These are phyloP conservation scores for Tripterygium wilfordii DNA, from an alignment of 177 flowering plant genomes.

Conservation along the genomic window DNA sequence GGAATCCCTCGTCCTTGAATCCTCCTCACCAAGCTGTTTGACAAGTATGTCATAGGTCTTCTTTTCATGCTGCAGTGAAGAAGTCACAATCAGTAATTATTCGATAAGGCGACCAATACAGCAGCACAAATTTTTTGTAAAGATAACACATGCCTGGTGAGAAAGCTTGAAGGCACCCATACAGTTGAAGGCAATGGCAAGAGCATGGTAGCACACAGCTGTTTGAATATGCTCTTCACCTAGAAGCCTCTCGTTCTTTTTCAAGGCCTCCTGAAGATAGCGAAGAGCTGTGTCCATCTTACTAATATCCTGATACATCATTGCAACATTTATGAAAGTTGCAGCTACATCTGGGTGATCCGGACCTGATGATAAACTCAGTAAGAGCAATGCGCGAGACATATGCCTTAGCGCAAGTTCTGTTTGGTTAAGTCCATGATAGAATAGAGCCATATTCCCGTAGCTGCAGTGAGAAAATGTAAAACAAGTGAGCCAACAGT, in stretches of 20 bases:
- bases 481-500: conserved; percentile 3
- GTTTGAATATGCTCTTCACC: conserved; percentile 98
- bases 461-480: conserved; percentile 48
- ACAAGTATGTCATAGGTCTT: conserved; percentile 95
- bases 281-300: conserved; percentile 93
- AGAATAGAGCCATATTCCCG: conserved; percentile 99
- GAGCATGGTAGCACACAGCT: conserved; percentile 98
- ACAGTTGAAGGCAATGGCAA: conserved; percentile 95
- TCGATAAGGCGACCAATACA: no score
- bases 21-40: conserved; percentile 96
- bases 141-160: conserved; percentile 67
- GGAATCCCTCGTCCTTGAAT: conserved; percentile 91
- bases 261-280: conserved; percentile 98
- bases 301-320: conserved; percentile 99
- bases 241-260: conserved; percentile 90
- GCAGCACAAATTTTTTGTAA: no score
- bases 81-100: background rate
- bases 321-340: conserved; percentile 94
- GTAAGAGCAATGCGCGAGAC: conserved; percentile 81
- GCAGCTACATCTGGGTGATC: conserved; percentile 99
- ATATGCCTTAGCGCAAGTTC: conserved; percentile 91
- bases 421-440: conserved; percentile 95
- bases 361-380: conserved; percentile 88
- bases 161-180: conserved; percentile 97
- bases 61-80: conserved; percentile 69